Percentiles rank a stretch among this genome's conserved stretches.
phyloP scores from a whole-genome alignment of 2,329 filamentous ascomycete genomes.

The Nemania diffusa region DNA sequence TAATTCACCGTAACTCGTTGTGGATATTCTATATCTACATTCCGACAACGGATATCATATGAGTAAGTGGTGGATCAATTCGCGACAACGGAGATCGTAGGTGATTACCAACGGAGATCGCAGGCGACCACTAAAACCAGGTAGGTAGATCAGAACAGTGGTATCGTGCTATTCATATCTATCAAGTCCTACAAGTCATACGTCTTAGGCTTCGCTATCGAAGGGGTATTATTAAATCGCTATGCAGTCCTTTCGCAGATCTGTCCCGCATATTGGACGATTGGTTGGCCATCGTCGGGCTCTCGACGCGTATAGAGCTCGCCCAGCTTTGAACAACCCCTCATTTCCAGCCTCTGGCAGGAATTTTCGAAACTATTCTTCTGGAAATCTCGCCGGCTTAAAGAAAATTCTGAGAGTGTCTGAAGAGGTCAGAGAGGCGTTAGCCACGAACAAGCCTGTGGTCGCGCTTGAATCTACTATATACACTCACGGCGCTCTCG shows the following conservation, averaged over 20 bases:
- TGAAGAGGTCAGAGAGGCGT: slow-evolving; percentile 82
- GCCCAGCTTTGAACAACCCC: slow-evolving; percentile 4
- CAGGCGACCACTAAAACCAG: background rate
- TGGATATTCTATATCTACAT: slow-evolving; percentile 1
- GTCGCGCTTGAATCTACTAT: slow-evolving; percentile 96
- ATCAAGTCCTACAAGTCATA: background rate
- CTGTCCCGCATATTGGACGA: slow-evolving; percentile 25
- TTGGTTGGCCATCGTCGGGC: slow-evolving; percentile 21
- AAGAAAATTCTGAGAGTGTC: slow-evolving; percentile 73
- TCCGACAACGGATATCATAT: background rate
- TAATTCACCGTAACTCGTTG: background rate
- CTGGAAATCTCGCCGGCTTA: slow-evolving; percentile 46
- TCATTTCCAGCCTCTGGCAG: slow-evolving; percentile 35
- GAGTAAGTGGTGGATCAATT: background rate
- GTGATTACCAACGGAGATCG: background rate
- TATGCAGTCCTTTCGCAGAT: slow-evolving; percentile 37
- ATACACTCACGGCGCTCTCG: slow-evolving; percentile 92
- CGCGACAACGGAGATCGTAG: background rate
- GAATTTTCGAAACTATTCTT: slow-evolving; percentile 25
- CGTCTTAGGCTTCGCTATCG: background rate
- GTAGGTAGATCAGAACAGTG: background rate
- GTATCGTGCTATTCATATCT: slow-evolving; percentile 2
- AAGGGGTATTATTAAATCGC: background rate
- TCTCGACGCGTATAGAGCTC: slow-evolving; percentile 9
- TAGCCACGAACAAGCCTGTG: slow-evolving; percentile 79